phyloP scores from a whole-genome alignment of 73 alveolate species.

The Tetrahymena malaccensis region DNA sequence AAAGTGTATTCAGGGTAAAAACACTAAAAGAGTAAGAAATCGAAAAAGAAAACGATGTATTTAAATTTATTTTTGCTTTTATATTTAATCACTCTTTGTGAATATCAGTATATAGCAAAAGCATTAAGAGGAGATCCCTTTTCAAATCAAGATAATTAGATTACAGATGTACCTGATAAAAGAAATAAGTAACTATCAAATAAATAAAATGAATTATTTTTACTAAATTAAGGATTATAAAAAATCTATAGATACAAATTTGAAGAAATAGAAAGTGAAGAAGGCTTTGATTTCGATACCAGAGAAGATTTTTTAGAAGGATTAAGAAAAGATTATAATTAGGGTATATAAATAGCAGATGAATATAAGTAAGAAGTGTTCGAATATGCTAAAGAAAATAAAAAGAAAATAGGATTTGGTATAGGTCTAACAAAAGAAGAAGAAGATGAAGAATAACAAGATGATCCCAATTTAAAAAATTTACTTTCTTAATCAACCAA shows the following conservation, averaged over 20 bases:
- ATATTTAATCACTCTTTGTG: background rate
- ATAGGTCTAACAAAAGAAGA: background rate
- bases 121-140: background rate
- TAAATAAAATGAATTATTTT: background rate
- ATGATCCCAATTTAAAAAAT: background rate
- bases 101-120: background rate
- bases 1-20: background rate
- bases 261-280: background rate
- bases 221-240: background rate
- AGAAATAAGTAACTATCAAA: background rate
- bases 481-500: background rate
- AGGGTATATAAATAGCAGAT: background rate
- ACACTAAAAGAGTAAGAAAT: background rate
- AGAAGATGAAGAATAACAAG: background rate
- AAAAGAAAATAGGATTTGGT: background rate
- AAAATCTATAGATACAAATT: background rate
- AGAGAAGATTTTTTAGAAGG: background rate
- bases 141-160: background rate
- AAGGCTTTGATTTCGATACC: background rate
- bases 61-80: background rate
- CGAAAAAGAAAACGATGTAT: background rate
- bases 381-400: background rate
- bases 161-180: background rate
- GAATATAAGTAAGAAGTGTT: background rate
- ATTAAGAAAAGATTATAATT: background rate